Conservation (phyloP, 805 yeast species). For the Lipomyces sp. region DNA sequence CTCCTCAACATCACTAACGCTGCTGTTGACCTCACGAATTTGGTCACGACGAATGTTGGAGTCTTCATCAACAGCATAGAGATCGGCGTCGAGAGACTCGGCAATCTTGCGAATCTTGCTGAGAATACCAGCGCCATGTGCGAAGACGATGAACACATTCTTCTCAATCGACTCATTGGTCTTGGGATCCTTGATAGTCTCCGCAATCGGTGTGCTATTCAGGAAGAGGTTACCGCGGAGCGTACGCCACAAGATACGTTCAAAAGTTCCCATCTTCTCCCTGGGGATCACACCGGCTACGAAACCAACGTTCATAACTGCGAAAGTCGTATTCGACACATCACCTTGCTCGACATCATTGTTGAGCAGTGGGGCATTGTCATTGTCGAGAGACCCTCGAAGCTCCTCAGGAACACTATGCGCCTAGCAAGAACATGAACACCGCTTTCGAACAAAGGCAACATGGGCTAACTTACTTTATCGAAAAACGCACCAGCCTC, state of each 20-base stretch:
- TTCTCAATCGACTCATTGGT: conserved; percentile 65
- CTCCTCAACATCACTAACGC: conserved; percentile 60
- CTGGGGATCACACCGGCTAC: conserved; percentile 84
- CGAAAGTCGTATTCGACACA: conserved; percentile 28
- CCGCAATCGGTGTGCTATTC: conserved; percentile 72
- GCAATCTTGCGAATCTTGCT: conserved; percentile 79
- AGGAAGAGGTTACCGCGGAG: conserved; percentile 89
- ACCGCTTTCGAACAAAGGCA: background rate
- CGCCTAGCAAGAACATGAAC: conserved; percentile 38
- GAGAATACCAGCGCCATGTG: conserved; percentile 82
- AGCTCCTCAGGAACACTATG: conserved; percentile 41
- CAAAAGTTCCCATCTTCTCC: conserved; percentile 68
- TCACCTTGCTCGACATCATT: conserved; percentile 45
- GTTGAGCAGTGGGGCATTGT: conserved; percentile 48
- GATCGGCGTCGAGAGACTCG: conserved; percentile 85
- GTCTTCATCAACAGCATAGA: conserved; percentile 65
- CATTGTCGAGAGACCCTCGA: conserved; percentile 46
- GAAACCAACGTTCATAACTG: conserved; percentile 51
- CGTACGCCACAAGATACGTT: conserved; percentile 88
- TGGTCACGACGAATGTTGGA: conserved; percentile 47
- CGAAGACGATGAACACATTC: conserved; percentile 83
- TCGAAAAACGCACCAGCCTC: conserved; percentile 56
- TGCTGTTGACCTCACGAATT: conserved; percentile 51
- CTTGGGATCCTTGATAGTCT: conserved; percentile 67
- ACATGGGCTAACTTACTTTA: conserved; percentile 3